Evolutionary conservation across 805 yeast species (phyloP).

Genomic region (Isabelozyma rhagii): DNA sequence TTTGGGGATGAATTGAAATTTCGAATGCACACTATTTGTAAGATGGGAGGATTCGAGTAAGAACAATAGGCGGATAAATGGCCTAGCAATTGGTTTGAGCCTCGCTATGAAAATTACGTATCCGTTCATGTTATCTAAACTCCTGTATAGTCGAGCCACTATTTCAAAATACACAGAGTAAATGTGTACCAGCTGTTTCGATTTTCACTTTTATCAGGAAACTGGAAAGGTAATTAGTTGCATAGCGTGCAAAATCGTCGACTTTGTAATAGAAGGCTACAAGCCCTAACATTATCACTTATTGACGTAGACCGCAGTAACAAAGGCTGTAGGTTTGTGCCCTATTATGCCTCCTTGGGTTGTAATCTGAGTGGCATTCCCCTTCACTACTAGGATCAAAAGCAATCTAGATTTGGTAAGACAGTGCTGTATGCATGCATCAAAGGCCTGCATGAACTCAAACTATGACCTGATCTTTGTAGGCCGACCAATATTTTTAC

Average conservation of each 20-base stretch:
- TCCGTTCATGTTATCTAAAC: too few species aligned
- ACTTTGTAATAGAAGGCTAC: background rate
- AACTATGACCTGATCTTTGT: background rate
- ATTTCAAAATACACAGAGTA: background rate
- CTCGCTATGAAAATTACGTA: too few species aligned
- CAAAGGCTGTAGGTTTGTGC: background rate
- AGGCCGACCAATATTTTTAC: background rate
- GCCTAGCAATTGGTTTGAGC: too few species aligned
- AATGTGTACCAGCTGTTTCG: background rate
- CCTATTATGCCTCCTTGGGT: background rate
- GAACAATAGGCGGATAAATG: too few species aligned
- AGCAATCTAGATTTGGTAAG: background rate
- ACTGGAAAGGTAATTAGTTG: background rate
- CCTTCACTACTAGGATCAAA: background rate
- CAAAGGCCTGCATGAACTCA: background rate
- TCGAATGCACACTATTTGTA: background rate
- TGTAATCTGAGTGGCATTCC: background rate
- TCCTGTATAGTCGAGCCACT: background rate
- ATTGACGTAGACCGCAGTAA: background rate
- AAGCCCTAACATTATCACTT: background rate
- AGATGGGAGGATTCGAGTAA: too few species aligned
- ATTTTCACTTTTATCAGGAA: background rate
- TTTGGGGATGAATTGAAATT: background rate
- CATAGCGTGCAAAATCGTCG: background rate
- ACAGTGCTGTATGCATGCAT: background rate